Base-by-base conservation (phyloP, 2,329 filamentous ascomycete genomes). In the Gnomoniopsis smithogilvyi region DNA sequence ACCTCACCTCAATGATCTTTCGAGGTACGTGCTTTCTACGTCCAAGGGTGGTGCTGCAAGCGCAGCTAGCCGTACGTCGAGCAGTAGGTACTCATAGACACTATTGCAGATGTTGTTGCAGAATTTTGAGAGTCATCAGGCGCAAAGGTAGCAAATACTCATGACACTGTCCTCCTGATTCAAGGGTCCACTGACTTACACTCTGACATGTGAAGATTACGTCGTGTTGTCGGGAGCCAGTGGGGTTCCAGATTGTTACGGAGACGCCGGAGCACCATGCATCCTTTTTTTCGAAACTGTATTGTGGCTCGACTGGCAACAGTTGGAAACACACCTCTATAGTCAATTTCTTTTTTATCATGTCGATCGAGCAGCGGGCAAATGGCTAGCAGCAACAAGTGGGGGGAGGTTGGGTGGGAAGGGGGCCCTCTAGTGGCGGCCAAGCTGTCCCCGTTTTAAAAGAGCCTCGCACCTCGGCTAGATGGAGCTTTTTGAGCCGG, bases 161-260 rank as follows among this genome's bases (percentile, higher is more conserved):
- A 30, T 30, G 26, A 30, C 26, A 8, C 10, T 24, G n/a, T 3
- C n/a, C n/a, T 22, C 43, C 12, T 24, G 34, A 41, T n/a, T 41
- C 22, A 52, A 22, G 51, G 51, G 36, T 52, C 51, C 21, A 43
- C 33, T 17, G 36, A 26, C 11, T 7, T 12, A 11, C 11, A 1
- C 17, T 52, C 38, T 52, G 34, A 19, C 51, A 52, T 52, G 51
- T 52, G 51, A 52, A 52, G 51, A 52, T 52, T 52, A 52, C 51
- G 51, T 52, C 51, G 51, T 24, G 17, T 43, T 36, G 22, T 21
- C 49, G 51, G 50, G 24, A 26, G 51, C 41, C 51, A 34, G 51
- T 17, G 22, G 22, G 21, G n/a, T 46, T 41, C 17, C 26, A 30
- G 26, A 8, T 8, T 4, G 26, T 30, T 30, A 4, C 26, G 26